Base-by-base conservation (phyloP, 2,329 filamentous ascomycete species). In the Diaporthe vexans region DNA sequence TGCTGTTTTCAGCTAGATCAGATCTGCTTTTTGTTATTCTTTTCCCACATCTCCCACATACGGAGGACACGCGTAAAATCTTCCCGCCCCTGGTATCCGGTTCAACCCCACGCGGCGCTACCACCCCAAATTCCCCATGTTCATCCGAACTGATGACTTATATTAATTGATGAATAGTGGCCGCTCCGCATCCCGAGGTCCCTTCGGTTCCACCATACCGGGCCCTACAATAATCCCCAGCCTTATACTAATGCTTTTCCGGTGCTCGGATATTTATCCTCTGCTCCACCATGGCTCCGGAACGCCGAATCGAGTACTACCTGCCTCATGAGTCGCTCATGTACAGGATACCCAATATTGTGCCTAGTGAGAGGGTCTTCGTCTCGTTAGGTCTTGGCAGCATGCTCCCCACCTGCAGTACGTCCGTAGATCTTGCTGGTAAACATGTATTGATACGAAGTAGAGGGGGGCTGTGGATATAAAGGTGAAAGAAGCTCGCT, bases 261-360 rank as follows among this genome's bases (percentile, higher is more conserved):
- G 61, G 7, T 21, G 10, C 26, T 11, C 43, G 43, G 43, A 51
- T 65, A 51, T 51, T 65, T 65, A 65, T 65, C 43, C 61, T 65
- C n/a, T 51, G 29, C 19, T 51, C 40, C 61, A 51, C 43, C 1
- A 19, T 51, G 13, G 8, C 26, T 4, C 19, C 19, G 19, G 10
- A 48, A 51, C 29, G n/a, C 43, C 61, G 29, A 17, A 11, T 21
- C 24, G 61, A 35, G 4, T 65, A 29, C 61, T 51, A 65, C 61
- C 21, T 35, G 29, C 61, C 61, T 65, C 26, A 24, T 35, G 43
- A 51, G 43, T 19, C n/a, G 10, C 1, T 1, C 26, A 11, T 19
- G 3, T 65, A 35, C 24, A 1, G 13, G 5, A 6, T 6, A 43
- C 13, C 40, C 43, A 35, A 26, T 48, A 21, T 51, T 10, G 24